phyloP scores from a whole-genome alignment of 805 yeast species.

The Yamadazyma philogaea region DNA sequence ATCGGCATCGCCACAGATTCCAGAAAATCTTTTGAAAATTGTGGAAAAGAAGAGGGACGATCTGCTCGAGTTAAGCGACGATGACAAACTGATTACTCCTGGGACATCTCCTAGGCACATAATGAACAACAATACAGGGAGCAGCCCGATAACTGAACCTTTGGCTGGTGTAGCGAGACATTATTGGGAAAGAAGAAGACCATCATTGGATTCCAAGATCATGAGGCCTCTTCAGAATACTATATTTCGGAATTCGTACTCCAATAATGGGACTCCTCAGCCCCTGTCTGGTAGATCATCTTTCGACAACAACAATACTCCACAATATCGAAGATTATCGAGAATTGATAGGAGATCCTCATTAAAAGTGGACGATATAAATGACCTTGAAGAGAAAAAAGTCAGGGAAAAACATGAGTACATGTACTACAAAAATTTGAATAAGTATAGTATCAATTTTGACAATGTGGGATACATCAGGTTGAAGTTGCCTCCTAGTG shows the following conservation, averaged over 20 bases:
- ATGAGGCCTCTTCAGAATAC: constrained; percentile 18
- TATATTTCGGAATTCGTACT: constrained; percentile 17
- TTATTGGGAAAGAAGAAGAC: constrained; percentile 25
- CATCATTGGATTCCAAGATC: constrained; percentile 34
- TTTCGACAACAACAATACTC: constrained; percentile 6
- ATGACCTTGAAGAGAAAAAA: constrained; percentile 14
- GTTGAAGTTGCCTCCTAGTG: constrained; percentile 58
- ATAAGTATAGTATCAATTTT: constrained; percentile 28
- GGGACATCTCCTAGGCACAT: constrained; percentile 28
- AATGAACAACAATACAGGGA: not conserved
- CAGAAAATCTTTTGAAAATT: constrained; percentile 52
- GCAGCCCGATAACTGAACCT: constrained; percentile 1
- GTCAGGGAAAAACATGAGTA: constrained; percentile 26
- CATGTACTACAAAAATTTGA: constrained; percentile 42
- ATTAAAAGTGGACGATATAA: constrained; percentile 11
- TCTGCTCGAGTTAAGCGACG: constrained; percentile 22
- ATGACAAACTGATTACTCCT: constrained; percentile 25
- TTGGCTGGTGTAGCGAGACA: constrained; percentile 16
- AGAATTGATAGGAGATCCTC: constrained; percentile 11
- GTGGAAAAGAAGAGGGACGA: constrained; percentile 42
- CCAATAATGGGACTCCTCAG: constrained; percentile 8
- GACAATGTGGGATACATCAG: constrained; percentile 39
- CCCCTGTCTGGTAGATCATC: constrained; percentile 12
- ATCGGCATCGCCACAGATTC: constrained; percentile 69
- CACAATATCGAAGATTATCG: constrained; percentile 6